Percentiles rank a stretch among this genome's conserved stretches.
These are phyloP conservation scores for Incumbomyces lentus DNA, from an alignment of 2,329 filamentous ascomycete genomes.

Conservation along the genomic window DNA sequence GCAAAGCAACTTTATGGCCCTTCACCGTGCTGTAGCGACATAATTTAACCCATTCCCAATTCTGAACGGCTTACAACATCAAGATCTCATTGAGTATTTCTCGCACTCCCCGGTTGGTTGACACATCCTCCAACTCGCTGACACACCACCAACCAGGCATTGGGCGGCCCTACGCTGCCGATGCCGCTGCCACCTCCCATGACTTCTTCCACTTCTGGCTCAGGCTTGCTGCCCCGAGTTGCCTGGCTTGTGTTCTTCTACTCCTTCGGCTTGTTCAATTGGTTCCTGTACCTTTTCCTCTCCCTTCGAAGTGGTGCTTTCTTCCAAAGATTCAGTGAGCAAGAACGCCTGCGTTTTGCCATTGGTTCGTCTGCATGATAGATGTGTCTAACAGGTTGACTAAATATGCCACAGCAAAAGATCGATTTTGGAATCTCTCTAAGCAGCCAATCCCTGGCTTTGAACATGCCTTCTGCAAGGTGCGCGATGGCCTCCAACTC, in stretches of 20 bases:
- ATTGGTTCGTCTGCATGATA: slow-evolving; percentile 25
- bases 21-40: too few species aligned
- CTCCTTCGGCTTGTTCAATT: slow-evolving; percentile 26
- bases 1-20: background rate
- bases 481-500: slow-evolving; percentile 40
- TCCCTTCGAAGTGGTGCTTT: slow-evolving; percentile 27
- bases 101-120: too few species aligned
- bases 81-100: too few species aligned
- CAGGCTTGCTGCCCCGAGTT: background rate
- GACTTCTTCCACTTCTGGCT: too few species aligned
- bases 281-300: slow-evolving; percentile 25
- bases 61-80: too few species aligned
- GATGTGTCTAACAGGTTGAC: slow-evolving; percentile 1
- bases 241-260: slow-evolving; percentile 10
- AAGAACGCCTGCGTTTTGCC: slow-evolving; percentile 31
- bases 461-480: slow-evolving; percentile 42
- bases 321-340: slow-evolving; percentile 30
- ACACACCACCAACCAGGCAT: too few species aligned
- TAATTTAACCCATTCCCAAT: too few species aligned
- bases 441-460: slow-evolving; percentile 29
- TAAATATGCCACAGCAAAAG: slow-evolving; percentile 31
- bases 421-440: slow-evolving; percentile 45
- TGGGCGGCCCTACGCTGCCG: too few species aligned
- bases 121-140: too few species aligned
- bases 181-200: too few species aligned